Base-by-base conservation (phyloP, 257 asterid genomes). In the Nicotiana tabacum region DNA sequence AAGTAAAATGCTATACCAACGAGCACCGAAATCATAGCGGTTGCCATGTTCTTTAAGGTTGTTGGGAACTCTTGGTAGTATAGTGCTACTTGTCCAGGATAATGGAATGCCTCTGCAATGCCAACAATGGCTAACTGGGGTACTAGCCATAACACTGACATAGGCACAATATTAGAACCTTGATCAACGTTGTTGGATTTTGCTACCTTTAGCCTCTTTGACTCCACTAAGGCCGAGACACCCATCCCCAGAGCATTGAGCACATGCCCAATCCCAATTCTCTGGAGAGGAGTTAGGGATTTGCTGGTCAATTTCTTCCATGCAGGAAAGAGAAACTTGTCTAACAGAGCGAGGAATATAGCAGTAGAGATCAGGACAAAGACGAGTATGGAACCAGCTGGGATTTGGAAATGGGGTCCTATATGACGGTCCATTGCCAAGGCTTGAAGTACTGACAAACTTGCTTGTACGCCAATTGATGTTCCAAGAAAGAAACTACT, bases 61-160 rank as follows among this genome's bases (percentile, higher is more conserved):
- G 35, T 84, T 1, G 95, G 97, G 61, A 93, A 93, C 16, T 93
- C 97, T 78, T 88, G 91, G 83, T 91, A 93, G 30, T 90, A 93
- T 1, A 91, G 56, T 2, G 90, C 87, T 33, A 93, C 83, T 6
- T 93, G 90, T 30, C 92, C 92, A 0, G 94, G 93, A 58, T 88
- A 92, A 69, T 87, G 92, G 69, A 93, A 88, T 4, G 94, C 96
- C 53, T 90, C 96, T 9, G 93, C 93, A 33, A 88, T 9, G 5
- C 97, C 97, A 21, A 88, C 58, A 12, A 85, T 15, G 12, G 60
- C 82, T 2, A 82, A 65, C 3, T 84, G 77, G 39, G 95, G 90
- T 72, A 91, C 90, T 7, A 93, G 85, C 96, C 95, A 93, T 39
- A 91, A 39, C 2, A 87, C 93, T 6, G 97, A 91, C 70, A 93